Percentiles rank a stretch among this genome's conserved stretches.
These are phyloP conservation scores for Xylaria bambusicola DNA, from an alignment of 495 filamentous ascomycete species.

Conservation along the genomic window DNA sequence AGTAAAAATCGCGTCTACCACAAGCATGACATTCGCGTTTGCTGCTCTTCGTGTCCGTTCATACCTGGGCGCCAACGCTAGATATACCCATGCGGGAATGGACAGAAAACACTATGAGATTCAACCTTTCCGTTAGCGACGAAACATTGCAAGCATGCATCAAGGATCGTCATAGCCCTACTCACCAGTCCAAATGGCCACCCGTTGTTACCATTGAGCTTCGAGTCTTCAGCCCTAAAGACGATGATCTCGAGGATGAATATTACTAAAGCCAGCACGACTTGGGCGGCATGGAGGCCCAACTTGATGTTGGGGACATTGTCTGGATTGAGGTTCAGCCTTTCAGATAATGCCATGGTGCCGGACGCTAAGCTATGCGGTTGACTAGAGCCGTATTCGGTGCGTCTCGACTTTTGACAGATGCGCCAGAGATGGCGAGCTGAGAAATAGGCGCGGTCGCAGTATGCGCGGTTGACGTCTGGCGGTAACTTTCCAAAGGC, in stretches of 20 bases:
- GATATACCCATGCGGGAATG: constrained; percentile 79
- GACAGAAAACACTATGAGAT: constrained; percentile 75
- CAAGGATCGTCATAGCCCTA: neutral
- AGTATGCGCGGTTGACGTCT: neutral
- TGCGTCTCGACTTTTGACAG: neutral
- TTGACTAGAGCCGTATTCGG: neutral
- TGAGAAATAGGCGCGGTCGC: neutral
- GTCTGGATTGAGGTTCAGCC: constrained; percentile 51
- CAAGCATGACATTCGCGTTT: constrained; percentile 78
- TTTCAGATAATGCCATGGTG: constrained; percentile 37
- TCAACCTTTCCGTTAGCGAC: neutral
- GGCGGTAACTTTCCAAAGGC: neutral
- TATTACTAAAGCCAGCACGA: constrained; percentile 65
- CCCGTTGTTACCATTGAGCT: constrained; percentile 66
- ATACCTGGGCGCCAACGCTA: constrained; percentile 81
- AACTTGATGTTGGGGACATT: constrained; percentile 59
- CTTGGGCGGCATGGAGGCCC: constrained; percentile 61
- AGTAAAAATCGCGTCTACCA: constrained; percentile 70
- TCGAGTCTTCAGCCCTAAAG: constrained; percentile 60
- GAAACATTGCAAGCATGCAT: neutral
- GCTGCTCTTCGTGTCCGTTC: constrained; percentile 76
- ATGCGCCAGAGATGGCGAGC: neutral
- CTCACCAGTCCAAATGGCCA: constrained; percentile 81
- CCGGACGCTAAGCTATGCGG: constrained; percentile 11
- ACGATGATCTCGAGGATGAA: constrained; percentile 75